Evolutionary conservation across 1,139 yeast genomes (phyloP), one percentile per base, ranked within the genome.

Genomic region (Pichia kudriavzevii): DNA sequence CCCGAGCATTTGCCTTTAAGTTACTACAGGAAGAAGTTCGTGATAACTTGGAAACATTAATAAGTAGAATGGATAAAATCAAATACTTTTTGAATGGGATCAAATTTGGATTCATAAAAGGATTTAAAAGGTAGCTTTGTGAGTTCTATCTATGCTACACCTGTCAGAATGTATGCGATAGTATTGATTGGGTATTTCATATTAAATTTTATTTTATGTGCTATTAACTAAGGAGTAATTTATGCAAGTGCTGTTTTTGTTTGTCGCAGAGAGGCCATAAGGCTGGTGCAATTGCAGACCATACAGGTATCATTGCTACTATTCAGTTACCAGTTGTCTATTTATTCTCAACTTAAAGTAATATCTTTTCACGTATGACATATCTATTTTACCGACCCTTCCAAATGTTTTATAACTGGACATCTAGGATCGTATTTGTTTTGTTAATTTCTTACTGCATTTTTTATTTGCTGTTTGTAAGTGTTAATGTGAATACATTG

Each of bases 301-400:
- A 88, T 42, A 58, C 79, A 0, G 81, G 84, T 21, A 64, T 76
- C 22, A 51, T 79, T 26, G 66, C 75, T 3, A 66, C 77, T 30
- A 66, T 67, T 18, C 64, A 75, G 46, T 51, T 75, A 46, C 85
- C 87, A 0, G 46, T 75, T 10, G 48, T 76, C 18, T 63, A 74
- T 28, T 47, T 77, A 26, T 75, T 78, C 56, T 79, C 78, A 0
- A 77, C 82, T 0, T 61, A 87, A 43, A 79, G 78, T 52, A 78
- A 78, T 50, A 55, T 77, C 34, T 52, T 78, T 25, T 67, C 72
- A 41, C 61, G 66, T 59, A 32, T 73, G 5, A 76, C 84, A 0
- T 72, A 80, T 16, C 67, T 80, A 72, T 68, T 76, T 24, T 73
- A 69, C 46, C 66, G 79, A 13, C 66, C 77, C 1, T 76, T 72